Evolutionary conservation across 257 asterid species (phyloP).

Genomic region (Lithospermum erythrorhizon): DNA sequence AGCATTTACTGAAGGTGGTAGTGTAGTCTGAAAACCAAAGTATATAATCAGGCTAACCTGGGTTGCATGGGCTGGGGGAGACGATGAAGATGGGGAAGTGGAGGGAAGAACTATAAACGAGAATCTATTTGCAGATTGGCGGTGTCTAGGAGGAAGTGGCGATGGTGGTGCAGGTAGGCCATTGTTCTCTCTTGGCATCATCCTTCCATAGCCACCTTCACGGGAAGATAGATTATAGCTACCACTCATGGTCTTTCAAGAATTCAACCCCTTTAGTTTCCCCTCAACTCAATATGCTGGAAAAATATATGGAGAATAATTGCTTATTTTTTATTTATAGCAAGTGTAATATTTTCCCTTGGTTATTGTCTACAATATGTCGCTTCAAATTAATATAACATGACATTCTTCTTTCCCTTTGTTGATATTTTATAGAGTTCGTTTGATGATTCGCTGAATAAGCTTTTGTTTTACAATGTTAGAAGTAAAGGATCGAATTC

Average conservation of each 20-base stretch:
- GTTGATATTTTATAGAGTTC: not conserved
- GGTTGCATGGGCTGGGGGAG: not conserved
- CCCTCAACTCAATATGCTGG: not conserved
- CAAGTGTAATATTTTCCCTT: too few species aligned
- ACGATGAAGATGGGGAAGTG: conserved; percentile 1
- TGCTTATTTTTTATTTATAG: not conserved
- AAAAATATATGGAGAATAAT: too few species aligned
- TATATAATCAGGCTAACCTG: not conserved
- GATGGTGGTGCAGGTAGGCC: not conserved
- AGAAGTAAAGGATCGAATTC: conserved; percentile 43
- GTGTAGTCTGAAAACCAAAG: too few species aligned
- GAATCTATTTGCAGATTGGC: conserved; percentile 2
- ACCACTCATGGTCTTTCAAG: not conserved
- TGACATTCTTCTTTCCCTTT: not conserved
- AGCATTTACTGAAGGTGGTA: too few species aligned
- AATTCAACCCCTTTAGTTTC: not conserved
- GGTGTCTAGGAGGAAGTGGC: not conserved
- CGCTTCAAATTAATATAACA: not conserved
- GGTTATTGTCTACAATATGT: too few species aligned
- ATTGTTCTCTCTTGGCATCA: not conserved
- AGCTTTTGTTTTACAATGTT: conserved; percentile 1
- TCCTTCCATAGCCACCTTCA: not conserved
- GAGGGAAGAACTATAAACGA: conserved; percentile 7
- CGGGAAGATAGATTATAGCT: not conserved
- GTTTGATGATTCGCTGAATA: too few species aligned